Evolutionary conservation across 2,329 filamentous ascomycete genomes (phyloP).

Genomic region (Orbilia brochopaga): DNA sequence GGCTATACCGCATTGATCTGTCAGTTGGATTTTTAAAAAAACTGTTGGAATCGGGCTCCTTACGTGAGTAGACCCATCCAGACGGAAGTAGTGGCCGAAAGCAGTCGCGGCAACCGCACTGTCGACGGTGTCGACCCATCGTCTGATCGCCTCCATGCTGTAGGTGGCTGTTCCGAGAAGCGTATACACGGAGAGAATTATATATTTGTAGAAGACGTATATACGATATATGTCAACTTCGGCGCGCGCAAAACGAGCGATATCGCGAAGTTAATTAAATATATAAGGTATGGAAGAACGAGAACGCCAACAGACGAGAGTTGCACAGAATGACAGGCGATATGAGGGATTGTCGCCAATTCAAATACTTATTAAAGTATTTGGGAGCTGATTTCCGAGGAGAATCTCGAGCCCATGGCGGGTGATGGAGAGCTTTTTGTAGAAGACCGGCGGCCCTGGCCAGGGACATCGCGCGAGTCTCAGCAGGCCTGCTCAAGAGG

Average conservation of each 20-base stretch:
- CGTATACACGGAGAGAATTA: neutral
- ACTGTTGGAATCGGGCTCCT: slow-evolving; percentile 61
- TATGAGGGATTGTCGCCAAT: slow-evolving; percentile 27
- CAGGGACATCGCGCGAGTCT: slow-evolving; percentile 27
- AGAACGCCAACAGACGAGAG: neutral
- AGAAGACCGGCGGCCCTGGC: slow-evolving; percentile 24
- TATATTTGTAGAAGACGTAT: no score
- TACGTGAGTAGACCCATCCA: slow-evolving; percentile 78
- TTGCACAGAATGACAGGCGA: slow-evolving; percentile 16
- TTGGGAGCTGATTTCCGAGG: slow-evolving; percentile 12
- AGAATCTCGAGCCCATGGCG: slow-evolving; percentile 29
- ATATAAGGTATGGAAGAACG: neutral
- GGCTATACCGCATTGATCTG: slow-evolving; percentile 60
- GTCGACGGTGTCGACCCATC: slow-evolving; percentile 62
- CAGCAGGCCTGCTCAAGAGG: slow-evolving; percentile 39
- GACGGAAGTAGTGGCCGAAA: slow-evolving; percentile 75
- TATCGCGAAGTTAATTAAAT: no score
- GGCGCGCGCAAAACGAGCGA: no score
- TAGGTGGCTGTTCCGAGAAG: neutral
- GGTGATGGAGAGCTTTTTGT: slow-evolving; percentile 50
- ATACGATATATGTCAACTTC: no score
- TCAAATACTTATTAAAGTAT: neutral
- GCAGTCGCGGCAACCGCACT: slow-evolving; percentile 68
- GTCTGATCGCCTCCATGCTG: slow-evolving; percentile 34
- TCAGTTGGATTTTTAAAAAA: slow-evolving; percentile 22